These are phyloP conservation scores for Beta macrorhiza DNA, from an alignment of 179 eudicot genomes.

Conservation along the genomic window DNA sequence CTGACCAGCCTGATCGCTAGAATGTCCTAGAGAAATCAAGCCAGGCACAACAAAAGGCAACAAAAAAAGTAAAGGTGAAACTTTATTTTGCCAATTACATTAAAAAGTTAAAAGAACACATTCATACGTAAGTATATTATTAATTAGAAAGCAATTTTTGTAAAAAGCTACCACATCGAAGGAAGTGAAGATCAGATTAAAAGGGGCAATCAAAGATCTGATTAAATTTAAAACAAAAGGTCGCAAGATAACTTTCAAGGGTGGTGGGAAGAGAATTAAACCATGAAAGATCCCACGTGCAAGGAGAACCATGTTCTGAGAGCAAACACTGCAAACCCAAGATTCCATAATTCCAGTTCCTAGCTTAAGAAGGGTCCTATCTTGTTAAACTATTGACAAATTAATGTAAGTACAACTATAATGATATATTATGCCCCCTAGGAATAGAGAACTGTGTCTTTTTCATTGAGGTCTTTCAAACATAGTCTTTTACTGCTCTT, in stretches of 20 bases:
- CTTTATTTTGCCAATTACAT: background rate
- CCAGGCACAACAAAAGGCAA: background rate
- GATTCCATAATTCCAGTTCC: conserved; percentile 20
- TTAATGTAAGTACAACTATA: background rate
- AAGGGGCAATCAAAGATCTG: conserved; percentile 6
- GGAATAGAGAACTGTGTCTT: background rate
- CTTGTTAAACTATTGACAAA: conserved; percentile 13
- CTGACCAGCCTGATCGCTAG: conserved; percentile 7
- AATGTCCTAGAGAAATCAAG: conserved; percentile 22
- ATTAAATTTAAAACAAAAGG: conserved; percentile 8
- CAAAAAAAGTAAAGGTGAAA: background rate
- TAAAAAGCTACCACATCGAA: conserved; percentile 30
- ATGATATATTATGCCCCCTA: conserved; percentile 23
- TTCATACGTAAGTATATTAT: conserved; percentile 17
- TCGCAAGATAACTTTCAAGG: background rate
- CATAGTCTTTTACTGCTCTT: background rate
- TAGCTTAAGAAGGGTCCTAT: conserved; percentile 22
- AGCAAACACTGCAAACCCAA: conserved; percentile 24
- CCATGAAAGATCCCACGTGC: conserved; percentile 41
- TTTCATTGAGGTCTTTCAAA: background rate
- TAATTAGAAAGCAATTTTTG: conserved; percentile 9
- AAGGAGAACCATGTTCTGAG: conserved; percentile 30
- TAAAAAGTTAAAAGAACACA: conserved; percentile 2
- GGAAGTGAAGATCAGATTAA: conserved; percentile 28
- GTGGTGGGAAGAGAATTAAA: conserved; percentile 33